A percentile compares a stretch with the other conserved stretches of the same genome.
phyloP scores from a whole-genome alignment of 139 green algal genomes.

The Eudorina sp. region DNA sequence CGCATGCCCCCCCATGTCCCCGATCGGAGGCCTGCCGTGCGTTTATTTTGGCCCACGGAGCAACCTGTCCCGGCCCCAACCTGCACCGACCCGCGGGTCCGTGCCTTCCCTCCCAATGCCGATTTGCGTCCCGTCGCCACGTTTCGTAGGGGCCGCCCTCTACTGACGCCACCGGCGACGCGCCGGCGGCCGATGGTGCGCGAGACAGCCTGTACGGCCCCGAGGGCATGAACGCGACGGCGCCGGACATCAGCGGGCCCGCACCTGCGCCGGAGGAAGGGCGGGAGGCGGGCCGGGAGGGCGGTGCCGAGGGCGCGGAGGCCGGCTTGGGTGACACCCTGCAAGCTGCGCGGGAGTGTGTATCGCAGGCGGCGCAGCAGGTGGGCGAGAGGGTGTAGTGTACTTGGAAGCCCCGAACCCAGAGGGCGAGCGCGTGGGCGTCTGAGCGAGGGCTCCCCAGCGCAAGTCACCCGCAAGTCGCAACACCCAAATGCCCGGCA shows the following conservation, averaged over 20 bases:
- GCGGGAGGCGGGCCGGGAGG: no score
- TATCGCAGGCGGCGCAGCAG: not conserved
- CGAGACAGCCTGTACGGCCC: conserved; percentile 15
- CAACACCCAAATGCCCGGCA: no score
- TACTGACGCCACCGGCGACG: no score
- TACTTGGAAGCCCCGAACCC: not conserved
- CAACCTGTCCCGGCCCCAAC: no score
- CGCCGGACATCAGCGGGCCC: conserved; percentile 3
- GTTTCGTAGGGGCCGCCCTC: no score
- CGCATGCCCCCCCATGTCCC: no score
- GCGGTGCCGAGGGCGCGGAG: not conserved
- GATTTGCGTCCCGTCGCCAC: no score
- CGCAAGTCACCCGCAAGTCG: not conserved
- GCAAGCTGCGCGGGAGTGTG: not conserved
- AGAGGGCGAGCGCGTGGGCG: not conserved
- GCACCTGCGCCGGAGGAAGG: not conserved
- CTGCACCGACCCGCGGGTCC: no score
- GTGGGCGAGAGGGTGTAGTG: not conserved
- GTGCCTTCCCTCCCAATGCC: no score
- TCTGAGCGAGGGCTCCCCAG: not conserved
- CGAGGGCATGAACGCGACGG: conserved; percentile 7
- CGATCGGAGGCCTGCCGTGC: no score
- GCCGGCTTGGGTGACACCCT: not conserved
- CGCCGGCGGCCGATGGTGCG: no score
- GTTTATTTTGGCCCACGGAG: no score